phyloP scores from a whole-genome alignment of 257 asterid species.

The Oldenlandia corymbosa region DNA sequence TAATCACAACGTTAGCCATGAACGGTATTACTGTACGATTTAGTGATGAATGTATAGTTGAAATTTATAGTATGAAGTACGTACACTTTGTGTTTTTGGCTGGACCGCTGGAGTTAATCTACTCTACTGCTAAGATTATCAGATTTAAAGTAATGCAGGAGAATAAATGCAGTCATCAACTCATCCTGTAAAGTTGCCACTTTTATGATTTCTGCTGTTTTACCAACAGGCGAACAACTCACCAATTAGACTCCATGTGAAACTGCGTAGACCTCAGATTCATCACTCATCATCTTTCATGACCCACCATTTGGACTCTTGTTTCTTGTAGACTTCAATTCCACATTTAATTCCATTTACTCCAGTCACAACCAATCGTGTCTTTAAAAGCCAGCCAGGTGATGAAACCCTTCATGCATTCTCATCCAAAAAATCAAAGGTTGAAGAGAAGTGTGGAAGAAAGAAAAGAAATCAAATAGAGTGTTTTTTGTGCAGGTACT shows the following conservation, averaged over 20 bases:
- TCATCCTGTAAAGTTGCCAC: neutral
- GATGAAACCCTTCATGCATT: neutral
- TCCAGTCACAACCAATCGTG: constrained; percentile 3
- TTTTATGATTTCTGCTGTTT: neutral
- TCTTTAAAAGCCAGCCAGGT: constrained; percentile 25
- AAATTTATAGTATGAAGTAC: no score
- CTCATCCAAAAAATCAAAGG: neutral
- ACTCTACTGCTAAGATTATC: no score
- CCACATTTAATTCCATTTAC: constrained; percentile 22
- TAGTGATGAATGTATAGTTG: no score
- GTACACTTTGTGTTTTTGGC: no score
- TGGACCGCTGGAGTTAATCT: no score
- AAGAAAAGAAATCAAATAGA: neutral
- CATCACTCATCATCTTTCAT: neutral
- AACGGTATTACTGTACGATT: no score
- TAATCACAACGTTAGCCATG: neutral
- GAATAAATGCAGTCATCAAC: constrained; percentile 10
- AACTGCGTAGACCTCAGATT: neutral
- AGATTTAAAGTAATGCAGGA: no score
- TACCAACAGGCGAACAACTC: neutral
- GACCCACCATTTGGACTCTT: neutral
- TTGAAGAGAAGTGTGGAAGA: neutral
- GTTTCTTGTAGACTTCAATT: constrained; percentile 4
- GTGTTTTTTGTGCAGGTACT: no score
- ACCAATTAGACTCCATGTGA: constrained; percentile 9